Evolutionary conservation across 2,329 filamentous ascomycete species (phyloP), one percentile per base, ranked within the genome.

Genomic region (Trichoderma cornu-damae): DNA sequence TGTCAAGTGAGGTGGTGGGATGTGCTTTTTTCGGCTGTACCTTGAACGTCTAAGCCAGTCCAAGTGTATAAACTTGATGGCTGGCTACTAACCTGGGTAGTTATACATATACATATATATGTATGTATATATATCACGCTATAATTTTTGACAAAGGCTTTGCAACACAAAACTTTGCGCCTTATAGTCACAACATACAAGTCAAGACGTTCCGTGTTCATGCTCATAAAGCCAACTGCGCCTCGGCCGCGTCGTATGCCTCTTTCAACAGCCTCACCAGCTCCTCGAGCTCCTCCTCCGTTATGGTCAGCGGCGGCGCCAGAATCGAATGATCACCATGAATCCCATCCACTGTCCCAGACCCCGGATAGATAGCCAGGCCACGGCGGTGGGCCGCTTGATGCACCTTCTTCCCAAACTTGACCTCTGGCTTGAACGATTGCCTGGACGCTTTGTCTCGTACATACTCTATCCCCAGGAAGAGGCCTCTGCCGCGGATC

Each of bases 301-400:
- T 83, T 20, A 86, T 75, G 38, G 82, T 89, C 68, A 85, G 90
- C 0, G 88, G 79, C 1, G 89, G 88, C 2, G 86, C 81, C 14
- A 92, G 65, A n/a, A 91, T 76, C 34, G 90, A 73, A 68, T 89
- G 86, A 65, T 92, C 88, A 8, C 88, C 87, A 1, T 67, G 67
- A 1, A 80, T 75, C 35, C 88, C 78, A 60, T 79, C 84, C 1
- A 76, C 79, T 0, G 83, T 83, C 2, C 86, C 86, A 0, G 73
- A 72, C 0, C 85, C 85, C 1, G 83, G 83, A 65, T 89, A 90
- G 3, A 90, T 59, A 1, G 71, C 70, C 43, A 79, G 68, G 0
- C 69, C 68, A 24, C 63, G 65, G 32, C 65, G 58, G 5, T 71
- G 69, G 0, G 70, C 72, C 0, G 63, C 44, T 26, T 68, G 64